Evolutionary conservation across 495 filamentous ascomycete genomes (phyloP).

Genomic region (Thermothielavioides terrestris): DNA sequence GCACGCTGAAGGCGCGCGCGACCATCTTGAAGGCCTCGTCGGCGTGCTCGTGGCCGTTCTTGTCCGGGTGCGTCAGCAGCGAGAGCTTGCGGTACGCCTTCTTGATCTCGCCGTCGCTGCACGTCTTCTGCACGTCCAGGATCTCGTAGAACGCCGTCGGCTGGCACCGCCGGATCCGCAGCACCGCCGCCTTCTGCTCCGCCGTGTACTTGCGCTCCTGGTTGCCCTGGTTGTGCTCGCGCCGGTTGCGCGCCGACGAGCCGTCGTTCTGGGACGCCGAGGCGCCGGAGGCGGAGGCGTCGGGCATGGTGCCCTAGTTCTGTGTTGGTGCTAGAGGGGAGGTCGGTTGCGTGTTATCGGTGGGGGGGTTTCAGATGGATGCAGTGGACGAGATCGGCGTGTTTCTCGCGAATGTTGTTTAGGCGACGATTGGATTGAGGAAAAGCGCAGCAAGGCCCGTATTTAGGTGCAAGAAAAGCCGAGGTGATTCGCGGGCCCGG

Average conservation of each 20-base stretch:
- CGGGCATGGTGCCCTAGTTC: slow-evolving; percentile 61
- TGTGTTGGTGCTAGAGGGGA: neutral
- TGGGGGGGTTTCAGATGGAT: neutral
- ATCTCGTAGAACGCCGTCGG: slow-evolving; percentile 89
- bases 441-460: no score
- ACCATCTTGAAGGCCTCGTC: slow-evolving; percentile 99
- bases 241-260: slow-evolving; percentile 52
- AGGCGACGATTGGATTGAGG: no score
- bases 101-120: slow-evolving; percentile 75
- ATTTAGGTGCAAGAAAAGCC: no score
- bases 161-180: slow-evolving; percentile 74
- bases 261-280: slow-evolving; percentile 40
- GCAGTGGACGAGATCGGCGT: neutral
- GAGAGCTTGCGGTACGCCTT: slow-evolving; percentile 90
- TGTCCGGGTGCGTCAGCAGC: slow-evolving; percentile 87
- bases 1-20: slow-evolving; percentile 81
- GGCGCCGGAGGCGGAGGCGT: slow-evolving; percentile 65
- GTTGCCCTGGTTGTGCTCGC: slow-evolving; percentile 89
- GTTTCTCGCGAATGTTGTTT: no score
- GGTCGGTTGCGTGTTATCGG: neutral
- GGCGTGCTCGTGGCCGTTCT: slow-evolving; percentile 94
- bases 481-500: no score
- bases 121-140: slow-evolving; percentile 55
- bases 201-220: slow-evolving; percentile 79
- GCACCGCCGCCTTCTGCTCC: slow-evolving; percentile 83